These are phyloP conservation scores for Penicillium frequentans DNA, from an alignment of 2,329 filamentous ascomycete genomes.

Conservation along the genomic window DNA sequence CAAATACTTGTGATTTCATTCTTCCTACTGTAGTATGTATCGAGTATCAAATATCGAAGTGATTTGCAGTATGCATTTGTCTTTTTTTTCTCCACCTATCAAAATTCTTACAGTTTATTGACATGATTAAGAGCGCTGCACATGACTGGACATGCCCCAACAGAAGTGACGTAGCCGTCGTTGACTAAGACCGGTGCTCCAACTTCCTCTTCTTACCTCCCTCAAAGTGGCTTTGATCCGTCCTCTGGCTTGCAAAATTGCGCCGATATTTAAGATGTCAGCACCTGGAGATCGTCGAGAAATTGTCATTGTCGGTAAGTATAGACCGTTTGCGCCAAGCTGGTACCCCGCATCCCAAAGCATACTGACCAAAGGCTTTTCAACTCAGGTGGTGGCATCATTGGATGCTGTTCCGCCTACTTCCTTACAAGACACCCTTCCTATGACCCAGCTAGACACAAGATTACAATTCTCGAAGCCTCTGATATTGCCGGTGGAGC, in stretches of 20 bases:
- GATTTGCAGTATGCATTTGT: not conserved
- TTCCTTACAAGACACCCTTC: slow-evolving; percentile 82
- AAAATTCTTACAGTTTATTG: not conserved
- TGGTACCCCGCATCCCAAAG: slow-evolving; percentile 24
- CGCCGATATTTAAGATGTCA: slow-evolving; percentile 31
- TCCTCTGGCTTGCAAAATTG: slow-evolving; percentile 14
- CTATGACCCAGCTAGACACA: slow-evolving; percentile 73
- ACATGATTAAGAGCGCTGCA: slow-evolving; percentile 5
- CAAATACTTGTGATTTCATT: slow-evolving; percentile 11
- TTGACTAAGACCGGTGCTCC: slow-evolving; percentile 4
- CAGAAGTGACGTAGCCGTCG: slow-evolving; percentile 30
- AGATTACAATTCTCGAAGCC: slow-evolving; percentile 84
- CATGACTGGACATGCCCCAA: slow-evolving; percentile 24
- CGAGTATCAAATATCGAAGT: slow-evolving; percentile 1
- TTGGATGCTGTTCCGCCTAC: slow-evolving; percentile 88
- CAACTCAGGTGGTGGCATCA: slow-evolving; percentile 77
- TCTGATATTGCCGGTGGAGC: slow-evolving; percentile 83
- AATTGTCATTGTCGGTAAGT: slow-evolving; percentile 43
- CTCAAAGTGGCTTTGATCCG: slow-evolving; percentile 26
- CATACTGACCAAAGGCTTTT: slow-evolving; percentile 14
- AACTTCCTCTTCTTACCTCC: not conserved
- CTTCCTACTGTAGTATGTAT: not conserved
- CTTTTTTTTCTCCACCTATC: not conserved
- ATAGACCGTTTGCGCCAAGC: slow-evolving; percentile 1
- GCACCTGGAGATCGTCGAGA: slow-evolving; percentile 31